Conservation (phyloP, 1,284 basidiomycete species). For the Porogramme epimiltina region DNA sequence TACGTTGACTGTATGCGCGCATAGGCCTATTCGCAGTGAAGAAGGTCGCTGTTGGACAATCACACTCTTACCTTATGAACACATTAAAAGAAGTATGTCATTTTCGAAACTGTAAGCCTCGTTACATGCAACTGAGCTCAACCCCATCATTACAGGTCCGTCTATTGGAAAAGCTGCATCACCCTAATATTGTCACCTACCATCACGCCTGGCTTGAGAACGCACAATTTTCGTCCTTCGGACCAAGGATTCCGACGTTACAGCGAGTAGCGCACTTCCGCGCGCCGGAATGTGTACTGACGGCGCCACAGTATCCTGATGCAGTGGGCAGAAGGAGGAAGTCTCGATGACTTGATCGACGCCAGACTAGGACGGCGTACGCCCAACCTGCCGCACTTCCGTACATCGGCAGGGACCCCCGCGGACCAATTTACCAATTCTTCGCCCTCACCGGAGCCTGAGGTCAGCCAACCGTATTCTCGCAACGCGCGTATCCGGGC, state of each 20-base stretch:
- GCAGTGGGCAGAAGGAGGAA: slow-evolving; percentile 91
- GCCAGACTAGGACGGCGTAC: slow-evolving; percentile 57
- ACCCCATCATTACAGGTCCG: slow-evolving; percentile 59
- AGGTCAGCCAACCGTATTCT: slow-evolving; percentile 41
- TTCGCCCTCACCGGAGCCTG: slow-evolving; percentile 23
- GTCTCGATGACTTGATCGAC: slow-evolving; percentile 83
- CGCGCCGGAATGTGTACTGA: not conserved
- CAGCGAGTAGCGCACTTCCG: slow-evolving; percentile 48
- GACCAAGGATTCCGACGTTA: slow-evolving; percentile 80
- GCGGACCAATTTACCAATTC: not conserved
- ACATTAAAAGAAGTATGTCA: slow-evolving; percentile 74
- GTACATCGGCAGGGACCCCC: slow-evolving; percentile 24
- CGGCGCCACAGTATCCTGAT: slow-evolving; percentile 75
- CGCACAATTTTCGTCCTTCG: slow-evolving; percentile 82
- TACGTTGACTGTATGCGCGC: slow-evolving; percentile 7
- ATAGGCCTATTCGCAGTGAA: slow-evolving; percentile 88
- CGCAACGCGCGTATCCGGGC: slow-evolving; percentile 74
- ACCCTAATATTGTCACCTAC: slow-evolving; percentile 93
- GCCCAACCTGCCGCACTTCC: slow-evolving; percentile 19
- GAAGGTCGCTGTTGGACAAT: slow-evolving; percentile 92
- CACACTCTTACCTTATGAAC: slow-evolving; percentile 79
- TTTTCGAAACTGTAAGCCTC: too few relatives aligned
- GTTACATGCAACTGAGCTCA: too few relatives aligned
- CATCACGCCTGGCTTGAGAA: slow-evolving; percentile 95
- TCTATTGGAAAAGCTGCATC: slow-evolving; percentile 82